Evolutionary conservation across 2,329 filamentous ascomycete species (phyloP), one percentile per base, ranked within the genome.

Genomic region (Setomelanomma holmii): DNA sequence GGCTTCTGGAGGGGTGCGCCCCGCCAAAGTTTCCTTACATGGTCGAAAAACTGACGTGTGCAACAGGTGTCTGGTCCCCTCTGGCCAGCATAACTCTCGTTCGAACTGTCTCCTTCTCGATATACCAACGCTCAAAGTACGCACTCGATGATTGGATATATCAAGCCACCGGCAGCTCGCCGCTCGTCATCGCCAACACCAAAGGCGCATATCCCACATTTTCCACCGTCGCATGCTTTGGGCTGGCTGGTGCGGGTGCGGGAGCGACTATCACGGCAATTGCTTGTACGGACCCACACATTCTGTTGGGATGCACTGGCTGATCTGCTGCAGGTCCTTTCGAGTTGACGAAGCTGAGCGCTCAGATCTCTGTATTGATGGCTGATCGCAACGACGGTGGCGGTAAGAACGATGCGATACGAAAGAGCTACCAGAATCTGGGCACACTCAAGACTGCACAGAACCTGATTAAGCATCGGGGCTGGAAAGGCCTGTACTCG

Each of bases 321-420:
- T 65, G 38, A 71, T 40, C 23, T 23, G 10, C 7, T 8, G 17
- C 21, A 89, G 86, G 86, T 68, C 91, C 91, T 1, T 96, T 96
- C 70, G 91, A 96, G 74, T 82, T 96, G 73, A 93, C 90, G n/a
- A 96, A 96, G 75, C 81, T 95, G 53, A 93, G 89, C 72, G 90
- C 91, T 14, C 91, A 96, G 73, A 89, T 95, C 17, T 92, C 91
- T 1, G 89, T 92, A 10, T 79, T 93, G 53, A 85, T 93, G 78
- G 88, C 88, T 16, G 80, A 83, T 59, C 84, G 80, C 63, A 86
- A 83, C 59, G 82, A 81, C 45, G 69, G 71, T 58, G 60, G 63
- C 21, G 61, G 67, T 60, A 64, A 68, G 38, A 72, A 74, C 41
- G 73, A 75, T 35, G 66, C 67, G 8, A 63, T 76, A 34, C 68